Evolutionary conservation across 1,284 basidiomycete species (phyloP), one percentile per base, ranked within the genome.

Genomic region (Austroboletus rostrupii): DNA sequence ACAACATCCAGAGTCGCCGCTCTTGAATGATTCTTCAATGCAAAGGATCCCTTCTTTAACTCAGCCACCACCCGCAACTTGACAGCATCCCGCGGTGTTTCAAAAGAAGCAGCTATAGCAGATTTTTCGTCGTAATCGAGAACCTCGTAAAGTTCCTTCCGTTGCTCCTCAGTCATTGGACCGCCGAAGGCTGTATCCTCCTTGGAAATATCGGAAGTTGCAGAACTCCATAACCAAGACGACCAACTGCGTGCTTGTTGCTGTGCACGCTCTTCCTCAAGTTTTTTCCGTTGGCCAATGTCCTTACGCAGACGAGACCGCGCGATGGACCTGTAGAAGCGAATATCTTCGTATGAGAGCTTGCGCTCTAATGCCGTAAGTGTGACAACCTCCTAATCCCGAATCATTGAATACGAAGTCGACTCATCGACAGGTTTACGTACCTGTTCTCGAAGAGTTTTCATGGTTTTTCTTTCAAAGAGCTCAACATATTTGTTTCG

Each of bases 301-400:
- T 99, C 93, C 64, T 97, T 94, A 58, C 87, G 86, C 16, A 97
- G 74, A 57, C 87, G 86, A 8, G 91, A 93, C 9, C 93, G 85
- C 1, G 94, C 93, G 53, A 99, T 92, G 4, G 95, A 98, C 21
- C 97, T 85, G 73, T 98, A 99, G 71, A 98, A 98, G 12, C 97
- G 87, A 47, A 99, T 90, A 61, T 99, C 97, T 66, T 97, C 92
- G 64, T 98, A 99, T 1, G 84, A 80, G 12, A 99, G 76, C 65
- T 91, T 92, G 58, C 70, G 73, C 67, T 99, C 97, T 46, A 99
- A 72, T 1, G 72, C 75, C 43, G 83, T 78, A 23, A 97, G 72
- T 6, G 72, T 73, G 44, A 73, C 67, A 29, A 72, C 57, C 43
- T 94, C 92, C 85, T 93, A 57, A 32, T 26, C 17, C 29, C 38